Evolutionary conservation across 2,329 filamentous ascomycete genomes (phyloP).

Genomic region (Fusarium anthophilum): DNA sequence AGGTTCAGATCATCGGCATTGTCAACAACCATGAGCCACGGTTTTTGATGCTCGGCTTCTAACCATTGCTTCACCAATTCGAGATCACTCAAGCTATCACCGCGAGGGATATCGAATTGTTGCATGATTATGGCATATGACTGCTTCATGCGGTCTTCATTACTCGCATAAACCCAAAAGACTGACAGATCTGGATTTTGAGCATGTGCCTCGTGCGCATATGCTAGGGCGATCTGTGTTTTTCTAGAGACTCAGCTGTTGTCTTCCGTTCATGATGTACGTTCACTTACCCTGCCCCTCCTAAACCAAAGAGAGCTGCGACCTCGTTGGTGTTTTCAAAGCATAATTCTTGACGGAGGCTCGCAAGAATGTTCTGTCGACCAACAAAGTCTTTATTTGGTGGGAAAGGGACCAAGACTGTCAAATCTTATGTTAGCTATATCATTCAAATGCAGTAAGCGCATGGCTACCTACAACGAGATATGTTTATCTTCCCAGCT

Average conservation of each 20-base stretch:
- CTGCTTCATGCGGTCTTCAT: neutral
- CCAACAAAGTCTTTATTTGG: neutral
- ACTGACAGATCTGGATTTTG: neutral
- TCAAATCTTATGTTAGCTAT: neutral
- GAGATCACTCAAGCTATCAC: no score
- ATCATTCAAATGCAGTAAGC: rapidly evolving
- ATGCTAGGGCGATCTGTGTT: neutral
- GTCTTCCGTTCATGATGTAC: no score
- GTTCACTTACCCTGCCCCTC: neutral
- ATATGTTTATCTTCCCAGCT: no score
- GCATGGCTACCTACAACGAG: no score
- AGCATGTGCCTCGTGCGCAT: neutral
- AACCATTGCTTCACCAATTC: neutral
- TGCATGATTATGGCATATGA: neutral
- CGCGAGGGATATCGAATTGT: no score
- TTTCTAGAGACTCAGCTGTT: no score
- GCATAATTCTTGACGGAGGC: no score
- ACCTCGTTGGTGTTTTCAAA: no score
- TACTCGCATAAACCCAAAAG: neutral
- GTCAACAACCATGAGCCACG: no score
- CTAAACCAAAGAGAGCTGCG: neutral
- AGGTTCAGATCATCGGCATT: no score
- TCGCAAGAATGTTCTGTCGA: neutral
- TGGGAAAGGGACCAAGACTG: neutral
- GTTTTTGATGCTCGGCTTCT: no score